These are phyloP conservation scores for Ceratocystis colombiana DNA, from an alignment of 2,329 filamentous ascomycete genomes.

Conservation along the genomic window DNA sequence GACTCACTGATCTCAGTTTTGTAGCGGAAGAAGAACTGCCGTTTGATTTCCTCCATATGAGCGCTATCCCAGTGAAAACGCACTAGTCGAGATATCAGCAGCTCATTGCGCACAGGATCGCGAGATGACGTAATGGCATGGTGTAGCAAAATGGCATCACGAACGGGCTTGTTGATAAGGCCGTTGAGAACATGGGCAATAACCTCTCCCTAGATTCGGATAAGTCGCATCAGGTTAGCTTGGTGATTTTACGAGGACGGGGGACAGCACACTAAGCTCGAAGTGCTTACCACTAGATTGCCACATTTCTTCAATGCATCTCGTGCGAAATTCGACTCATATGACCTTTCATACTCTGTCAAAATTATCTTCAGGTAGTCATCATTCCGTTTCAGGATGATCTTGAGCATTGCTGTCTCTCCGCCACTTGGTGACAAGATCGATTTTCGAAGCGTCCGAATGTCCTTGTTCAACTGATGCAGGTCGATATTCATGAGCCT, in stretches of 20 bases:
- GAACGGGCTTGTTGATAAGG: constrained; percentile 87
- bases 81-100: constrained; percentile 79
- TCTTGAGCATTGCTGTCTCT: constrained; percentile 75
- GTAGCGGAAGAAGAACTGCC: constrained; percentile 71
- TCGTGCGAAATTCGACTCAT: constrained; percentile 71
- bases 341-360: constrained; percentile 61
- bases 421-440: constrained; percentile 69
- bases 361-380: constrained; percentile 71
- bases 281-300: constrained; percentile 72
- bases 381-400: constrained; percentile 73
- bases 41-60: constrained; percentile 71
- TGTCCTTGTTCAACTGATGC: constrained; percentile 57
- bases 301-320: constrained; percentile 80
- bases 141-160: constrained; percentile 80
- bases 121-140: constrained; percentile 71
- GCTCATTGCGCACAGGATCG: constrained; percentile 66
- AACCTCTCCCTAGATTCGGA: constrained; percentile 65
- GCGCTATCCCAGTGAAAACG: constrained; percentile 84
- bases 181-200: constrained; percentile 93
- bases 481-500: constrained; percentile 47
- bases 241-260: constrained; percentile 16
- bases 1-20: constrained; percentile 63
- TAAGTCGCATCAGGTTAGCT: constrained; percentile 21
- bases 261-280: constrained; percentile 16
- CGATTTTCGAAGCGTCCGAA: constrained; percentile 56